A percentile compares a stretch with the other conserved stretches of the same genome.
These are phyloP conservation scores for Sutorius eximius DNA, from an alignment of 1,284 basidiomycete genomes.

Conservation along the genomic window DNA sequence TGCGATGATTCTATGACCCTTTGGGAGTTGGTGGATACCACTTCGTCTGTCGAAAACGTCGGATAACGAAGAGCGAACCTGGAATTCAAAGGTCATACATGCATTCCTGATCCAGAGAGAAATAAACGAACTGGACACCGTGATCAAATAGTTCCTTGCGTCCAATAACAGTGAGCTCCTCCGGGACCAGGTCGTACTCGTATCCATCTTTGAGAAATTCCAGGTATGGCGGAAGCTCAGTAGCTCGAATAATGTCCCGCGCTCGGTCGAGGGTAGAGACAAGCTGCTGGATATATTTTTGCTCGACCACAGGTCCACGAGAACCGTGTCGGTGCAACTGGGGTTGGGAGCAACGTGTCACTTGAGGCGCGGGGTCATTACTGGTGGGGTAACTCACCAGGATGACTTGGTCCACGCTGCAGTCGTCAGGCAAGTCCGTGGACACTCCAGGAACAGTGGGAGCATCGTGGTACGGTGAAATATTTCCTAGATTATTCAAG, in stretches of 20 bases:
- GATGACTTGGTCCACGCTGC: conserved; percentile 45
- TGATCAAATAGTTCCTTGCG: conserved; percentile 22
- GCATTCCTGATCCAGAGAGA: neutral
- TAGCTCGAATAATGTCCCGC: conserved; percentile 30
- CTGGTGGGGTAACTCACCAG: conserved; percentile 19
- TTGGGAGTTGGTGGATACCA: conserved; percentile 43
- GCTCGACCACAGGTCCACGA: conserved; percentile 18
- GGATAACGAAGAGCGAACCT: conserved; percentile 25
- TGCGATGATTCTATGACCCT: conserved; percentile 21
- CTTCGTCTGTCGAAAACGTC: conserved; percentile 28
- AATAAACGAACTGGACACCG: conserved; percentile 18
- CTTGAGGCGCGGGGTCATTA: neutral
- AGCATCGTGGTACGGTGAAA: conserved; percentile 41
- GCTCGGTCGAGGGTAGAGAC: conserved; percentile 35
- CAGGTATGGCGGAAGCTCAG: conserved; percentile 36
- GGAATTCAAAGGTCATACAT: conserved; percentile 1
- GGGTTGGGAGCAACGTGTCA: neutral
- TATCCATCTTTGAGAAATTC: conserved; percentile 46
- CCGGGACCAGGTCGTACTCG: conserved; percentile 25
- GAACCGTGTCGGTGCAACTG: conserved; percentile 34
- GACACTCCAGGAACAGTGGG: conserved; percentile 36
- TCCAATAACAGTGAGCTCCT: conserved; percentile 20
- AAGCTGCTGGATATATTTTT: conserved; percentile 36
- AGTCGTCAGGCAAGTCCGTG: conserved; percentile 41
- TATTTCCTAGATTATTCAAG: conserved; percentile 35